Evolutionary conservation across 495 filamentous ascomycete genomes (phyloP), one percentile per base, ranked within the genome.

Genomic region (Hyaloscypha variabilis): DNA sequence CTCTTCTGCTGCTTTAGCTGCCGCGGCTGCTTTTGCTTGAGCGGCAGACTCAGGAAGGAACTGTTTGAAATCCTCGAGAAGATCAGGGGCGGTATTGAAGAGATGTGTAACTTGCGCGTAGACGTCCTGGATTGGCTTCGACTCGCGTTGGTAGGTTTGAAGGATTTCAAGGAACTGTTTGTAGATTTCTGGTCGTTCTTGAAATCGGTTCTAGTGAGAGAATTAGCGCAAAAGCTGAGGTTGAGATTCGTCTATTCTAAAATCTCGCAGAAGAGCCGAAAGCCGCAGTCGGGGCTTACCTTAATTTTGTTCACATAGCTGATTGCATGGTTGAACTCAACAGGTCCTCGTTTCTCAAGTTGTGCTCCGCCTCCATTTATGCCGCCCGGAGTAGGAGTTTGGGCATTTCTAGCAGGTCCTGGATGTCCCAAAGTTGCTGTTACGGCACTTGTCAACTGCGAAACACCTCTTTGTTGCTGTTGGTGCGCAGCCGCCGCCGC

Each of bases 241-340:
- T 46, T 17, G n/a, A 2, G 19, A 54, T 54, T 25, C 25, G 1
- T 54, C 51, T 54, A 13, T 54, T 23, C 5, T 25, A 24, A 5
- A 54, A 14, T n/a, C n/a, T n/a, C n/a, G n/a, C n/a, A n/a, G n/a
- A 23, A 13, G 58, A 49, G 34, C 2, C 17, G 14, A 31, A 49
- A 60, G 26, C 23, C 28, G 23, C 2, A 6, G 31, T 19, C 31
- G 19, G 11, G 23, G 28, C 49, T 72, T 75, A 96, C 94, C 88
- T 99, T 99, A 61, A 99, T 99, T 78, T 99, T 99, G 74, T 99
- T 99, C 53, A 99, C 96, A 73, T 99, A 99, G 74, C 93, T 97
- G 65, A 99, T 99, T 0, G 96, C 96, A 79, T 99, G 96, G 76
- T 99, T 99, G 79, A 99, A 99, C 73, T 99, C 96, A 2, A 99